These are phyloP conservation scores for Gremmenia infestans DNA, from an alignment of 2,329 filamentous ascomycete species.

Conservation along the genomic window DNA sequence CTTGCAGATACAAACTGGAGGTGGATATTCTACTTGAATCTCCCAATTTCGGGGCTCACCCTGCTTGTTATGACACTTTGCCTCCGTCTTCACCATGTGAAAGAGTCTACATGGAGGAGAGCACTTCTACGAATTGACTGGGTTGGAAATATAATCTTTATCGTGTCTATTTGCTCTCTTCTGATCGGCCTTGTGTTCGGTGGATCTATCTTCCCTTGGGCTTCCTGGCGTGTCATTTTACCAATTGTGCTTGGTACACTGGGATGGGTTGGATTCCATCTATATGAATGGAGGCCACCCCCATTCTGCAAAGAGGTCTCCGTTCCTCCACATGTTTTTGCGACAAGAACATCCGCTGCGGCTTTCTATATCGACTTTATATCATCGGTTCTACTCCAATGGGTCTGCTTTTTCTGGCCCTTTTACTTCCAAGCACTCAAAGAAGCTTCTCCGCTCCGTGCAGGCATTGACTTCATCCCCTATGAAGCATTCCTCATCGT, in stretches of 20 bases:
- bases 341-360: slow-evolving; percentile 13
- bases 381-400: slow-evolving; percentile 34
- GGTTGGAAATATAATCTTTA: slow-evolving; percentile 55
- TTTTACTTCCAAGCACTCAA: slow-evolving; percentile 46
- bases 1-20: not conserved
- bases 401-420: slow-evolving; percentile 37
- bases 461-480: slow-evolving; percentile 37
- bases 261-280: slow-evolving; percentile 45
- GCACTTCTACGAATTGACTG: slow-evolving; percentile 53
- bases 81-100: slow-evolving; percentile 11
- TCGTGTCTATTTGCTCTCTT: slow-evolving; percentile 48
- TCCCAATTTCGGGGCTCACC: slow-evolving; percentile 13
- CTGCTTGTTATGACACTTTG: slow-evolving; percentile 8
- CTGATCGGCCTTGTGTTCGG: slow-evolving; percentile 58
- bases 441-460: slow-evolving; percentile 43
- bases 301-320: slow-evolving; percentile 2
- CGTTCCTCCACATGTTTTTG: slow-evolving; percentile 6
- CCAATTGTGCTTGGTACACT: slow-evolving; percentile 50
- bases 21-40: slow-evolving; percentile 18
- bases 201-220: slow-evolving; percentile 59
- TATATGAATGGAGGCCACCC: slow-evolving; percentile 10
- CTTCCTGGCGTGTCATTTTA: slow-evolving; percentile 53
- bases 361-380: slow-evolving; percentile 35
- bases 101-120: slow-evolving; percentile 1
- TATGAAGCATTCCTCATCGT: slow-evolving; percentile 36